Base-by-base conservation (phyloP, 2,329 filamentous ascomycete species). In the Aspergillus tanneri region DNA sequence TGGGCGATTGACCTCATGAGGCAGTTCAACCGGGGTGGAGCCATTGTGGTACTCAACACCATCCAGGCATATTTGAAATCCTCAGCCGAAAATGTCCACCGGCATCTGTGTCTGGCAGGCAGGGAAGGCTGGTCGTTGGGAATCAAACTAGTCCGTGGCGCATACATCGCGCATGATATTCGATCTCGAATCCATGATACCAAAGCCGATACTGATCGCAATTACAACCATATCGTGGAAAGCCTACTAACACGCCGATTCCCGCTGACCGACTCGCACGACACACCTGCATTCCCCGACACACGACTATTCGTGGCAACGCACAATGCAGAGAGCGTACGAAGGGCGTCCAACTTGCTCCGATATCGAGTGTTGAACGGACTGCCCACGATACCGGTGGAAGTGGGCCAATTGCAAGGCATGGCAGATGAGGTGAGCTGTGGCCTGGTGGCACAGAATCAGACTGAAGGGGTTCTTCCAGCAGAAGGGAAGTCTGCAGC, bases 401-500 rank as follows among this genome's bases (percentile, higher is more conserved):
- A 72, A 12, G 87, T 87, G 66, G 86, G 86, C 2, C 90, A 95
- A 71, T 78, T 95, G 4, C 86, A 90, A 72, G 90, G 90, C 21
- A 96, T 96, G 90, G 90, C 90, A 2, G 90, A 95, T 58, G 89
- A 95, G 65, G 82, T 95, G 42, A 88, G 84, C 19, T 76, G 78
- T 53, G 69, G 71, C 9, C 60, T 81, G 2, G 63, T 81, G 34
- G 57, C 52, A 16, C 56, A 49, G 9, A 50, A 53, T 12, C 34
- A 21, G 12, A 19, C 30, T 2, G 42, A 18, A 34, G 60, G 59
- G 36, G 58, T 54, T 24, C 56, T 48, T 42, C 8, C 23, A 18
- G 39, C 22, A 19, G n/a, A 44, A 46, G 30, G 43, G 47, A 23
- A 47, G 51, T 3, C 35, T 55, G 21, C 12, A 5, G 3, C 11